Evolutionary conservation across 2,329 filamentous ascomycete genomes (phyloP), one percentile per base, ranked within the genome.

Genomic region (Hymenoscyphus linearis): DNA sequence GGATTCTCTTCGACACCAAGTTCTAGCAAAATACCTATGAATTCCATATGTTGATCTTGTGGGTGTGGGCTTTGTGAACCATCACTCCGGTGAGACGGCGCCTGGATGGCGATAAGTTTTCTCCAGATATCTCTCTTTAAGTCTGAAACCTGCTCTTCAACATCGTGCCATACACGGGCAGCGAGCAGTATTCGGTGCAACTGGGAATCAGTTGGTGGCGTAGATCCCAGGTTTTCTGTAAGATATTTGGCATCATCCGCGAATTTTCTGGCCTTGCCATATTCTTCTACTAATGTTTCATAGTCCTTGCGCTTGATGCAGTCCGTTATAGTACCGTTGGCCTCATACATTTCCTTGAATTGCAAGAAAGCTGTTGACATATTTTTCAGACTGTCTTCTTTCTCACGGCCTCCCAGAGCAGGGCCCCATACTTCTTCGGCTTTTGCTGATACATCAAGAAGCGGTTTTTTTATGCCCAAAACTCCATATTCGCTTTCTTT

Each of bases 361-460:
- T 86, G 86, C 64, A 95, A 89, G 55, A 99, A 81, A 14, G 88
- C 86, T 9, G 83, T 82, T 25, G 92, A 81, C 9, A 97, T 85
- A 0, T 85, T 82, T 74, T 93, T 96, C 60, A 99, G 80, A 64
- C 88, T 88, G 71, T 93, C 90, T 71, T 98, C 95, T 71, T 93
- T 92, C 69, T 98, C 93, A 31, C 91, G 86, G 3, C 95, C 95
- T 44, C 92, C 91, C 40, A 99, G 76, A 1, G 95, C 93, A 2
- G 95, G 95, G 0, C 95, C 95, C 93, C 96, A 99, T 9, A 99
- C 90, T 70, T 99, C 95, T 74, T 98, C 92, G 0, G 93, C 95
- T 75, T 97, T 97, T 63, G 92, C 89, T 0, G 91, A 91, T 12
- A 96, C 91, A 69, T 98, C 95, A 10, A 95, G 81, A 59, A 99